These are phyloP conservation scores for Colletotrichum tanaceti DNA, from an alignment of 2,329 filamentous ascomycete species.

Conservation along the genomic window DNA sequence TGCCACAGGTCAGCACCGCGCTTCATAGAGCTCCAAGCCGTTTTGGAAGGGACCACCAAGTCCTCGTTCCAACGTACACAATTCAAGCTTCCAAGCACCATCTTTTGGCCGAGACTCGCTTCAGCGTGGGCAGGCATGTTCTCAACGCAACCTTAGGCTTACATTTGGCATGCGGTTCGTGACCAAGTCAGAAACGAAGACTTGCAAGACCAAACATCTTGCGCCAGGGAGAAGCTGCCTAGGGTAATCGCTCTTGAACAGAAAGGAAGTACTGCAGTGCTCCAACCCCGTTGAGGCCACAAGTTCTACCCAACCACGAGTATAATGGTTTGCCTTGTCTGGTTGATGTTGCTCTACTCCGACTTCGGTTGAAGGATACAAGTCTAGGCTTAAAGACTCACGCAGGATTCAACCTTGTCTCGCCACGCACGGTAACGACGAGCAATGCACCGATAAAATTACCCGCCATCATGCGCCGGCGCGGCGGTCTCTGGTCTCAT, in stretches of 20 bases:
- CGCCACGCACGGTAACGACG: too few relatives aligned
- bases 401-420: too few relatives aligned
- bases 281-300: not conserved
- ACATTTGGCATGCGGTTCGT: too few relatives aligned
- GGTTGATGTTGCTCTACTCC: not conserved
- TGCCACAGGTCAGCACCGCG: not conserved
- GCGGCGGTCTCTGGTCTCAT: too few relatives aligned
- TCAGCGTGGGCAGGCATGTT: not conserved
- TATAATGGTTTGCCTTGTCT: not conserved
- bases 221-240: too few relatives aligned
- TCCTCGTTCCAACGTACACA: not conserved
- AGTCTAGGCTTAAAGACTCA: too few relatives aligned
- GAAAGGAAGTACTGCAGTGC: not conserved
- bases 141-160: not conserved
- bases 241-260: not conserved
- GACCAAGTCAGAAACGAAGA: not conserved
- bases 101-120: not conserved
- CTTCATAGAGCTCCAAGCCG: not conserved
- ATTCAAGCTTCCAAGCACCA: conserved; percentile 5
- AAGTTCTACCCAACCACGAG: too few relatives aligned
- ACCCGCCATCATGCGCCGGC: too few relatives aligned
- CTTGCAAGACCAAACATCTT: not conserved
- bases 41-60: not conserved
- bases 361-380: not conserved
- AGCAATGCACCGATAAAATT: too few relatives aligned